Evolutionary conservation across 2,329 filamentous ascomycete genomes (phyloP).

Genomic region (Nectriaceae sp.): DNA sequence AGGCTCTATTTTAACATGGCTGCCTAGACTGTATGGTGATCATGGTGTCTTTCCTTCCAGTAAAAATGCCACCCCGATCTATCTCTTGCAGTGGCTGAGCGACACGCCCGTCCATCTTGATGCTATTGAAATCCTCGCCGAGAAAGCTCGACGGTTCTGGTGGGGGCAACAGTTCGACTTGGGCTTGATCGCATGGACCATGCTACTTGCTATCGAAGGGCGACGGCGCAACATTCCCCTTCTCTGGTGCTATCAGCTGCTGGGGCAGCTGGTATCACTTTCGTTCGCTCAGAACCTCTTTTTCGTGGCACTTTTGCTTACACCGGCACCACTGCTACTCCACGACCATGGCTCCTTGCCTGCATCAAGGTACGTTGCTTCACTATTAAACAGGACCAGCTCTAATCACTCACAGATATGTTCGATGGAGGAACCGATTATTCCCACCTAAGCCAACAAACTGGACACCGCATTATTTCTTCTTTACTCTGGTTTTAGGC

Average conservation of each 20-base stretch:
- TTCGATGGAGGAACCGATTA: constrained; percentile 32
- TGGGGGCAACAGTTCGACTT: constrained; percentile 64
- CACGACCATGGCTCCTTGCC: constrained; percentile 27
- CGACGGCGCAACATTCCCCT: constrained; percentile 56
- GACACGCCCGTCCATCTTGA: constrained; percentile 54
- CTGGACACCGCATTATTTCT: constrained; percentile 42
- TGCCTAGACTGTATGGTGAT: constrained; percentile 24
- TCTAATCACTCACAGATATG: constrained; percentile 14
- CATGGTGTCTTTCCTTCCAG: constrained; percentile 39
- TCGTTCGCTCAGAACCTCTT: constrained; percentile 66
- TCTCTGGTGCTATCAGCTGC: constrained; percentile 56
- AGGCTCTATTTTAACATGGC: neutral
- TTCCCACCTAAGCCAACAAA: constrained; percentile 44
- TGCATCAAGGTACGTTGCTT: constrained; percentile 29
- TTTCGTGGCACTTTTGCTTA: constrained; percentile 59
- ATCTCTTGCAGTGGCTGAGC: constrained; percentile 53
- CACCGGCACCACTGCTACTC: constrained; percentile 48
- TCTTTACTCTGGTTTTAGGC: constrained; percentile 37
- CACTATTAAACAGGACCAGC: constrained; percentile 3
- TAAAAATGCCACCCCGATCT: constrained; percentile 30
- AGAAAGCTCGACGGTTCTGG: constrained; percentile 58
- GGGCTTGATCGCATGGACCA: constrained; percentile 54
- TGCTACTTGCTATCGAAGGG: constrained; percentile 61
- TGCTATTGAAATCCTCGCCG: constrained; percentile 55
- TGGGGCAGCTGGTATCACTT: constrained; percentile 61